Evolutionary conservation across 805 yeast species (phyloP), one percentile per base, ranked within the genome.

Genomic region (Wickerhamomyces rabaulensis): DNA sequence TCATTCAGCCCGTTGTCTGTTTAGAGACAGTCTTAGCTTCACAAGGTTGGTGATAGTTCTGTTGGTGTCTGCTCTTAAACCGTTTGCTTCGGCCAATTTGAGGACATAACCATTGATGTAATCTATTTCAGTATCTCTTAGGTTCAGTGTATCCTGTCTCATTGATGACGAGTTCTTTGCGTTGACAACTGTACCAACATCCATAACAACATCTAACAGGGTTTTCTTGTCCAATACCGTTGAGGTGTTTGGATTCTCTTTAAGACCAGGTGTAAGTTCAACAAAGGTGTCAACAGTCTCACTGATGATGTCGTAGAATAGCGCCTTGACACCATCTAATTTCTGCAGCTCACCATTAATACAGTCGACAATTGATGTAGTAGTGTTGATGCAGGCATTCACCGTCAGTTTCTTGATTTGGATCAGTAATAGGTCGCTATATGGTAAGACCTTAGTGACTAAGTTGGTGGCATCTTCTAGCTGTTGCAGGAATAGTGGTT

Each of bases 31-130:
- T 55, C 71, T 65, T 27, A 70, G 47, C 21, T 64, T 67, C 6
- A 69, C 70, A 15, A 70, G 50, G 36, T 64, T 60, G 9, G 54
- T 50, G 9, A 69, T 56, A 1, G 71, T 61, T 39, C 53, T 54
- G 52, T 69, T 69, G 22, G 63, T 61, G 26, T 64, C 54, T 1
- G 65, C 63, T 3, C 48, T 57, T 40, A 67, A 33, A 0, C 72
- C 69, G 41, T 73, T 64, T 48, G 68, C 66, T 26, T 63, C 54
- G 1, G 87, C 95, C 44, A 80, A 65, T 7, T 58, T 61, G 1
- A 76, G 82, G 12, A 91, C 72, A 58, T 80, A 88, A 1, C 97
- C 97, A 61, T 91, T 94, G 49, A 92, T 82, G 61, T 77, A 85
- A 50, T 83, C 86, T 19, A 92, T 78, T 60, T 92, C 99, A 0